Evolutionary conservation across 2,329 filamentous ascomycete genomes (phyloP).

Genomic region (Alternaria triticimaculans): DNA sequence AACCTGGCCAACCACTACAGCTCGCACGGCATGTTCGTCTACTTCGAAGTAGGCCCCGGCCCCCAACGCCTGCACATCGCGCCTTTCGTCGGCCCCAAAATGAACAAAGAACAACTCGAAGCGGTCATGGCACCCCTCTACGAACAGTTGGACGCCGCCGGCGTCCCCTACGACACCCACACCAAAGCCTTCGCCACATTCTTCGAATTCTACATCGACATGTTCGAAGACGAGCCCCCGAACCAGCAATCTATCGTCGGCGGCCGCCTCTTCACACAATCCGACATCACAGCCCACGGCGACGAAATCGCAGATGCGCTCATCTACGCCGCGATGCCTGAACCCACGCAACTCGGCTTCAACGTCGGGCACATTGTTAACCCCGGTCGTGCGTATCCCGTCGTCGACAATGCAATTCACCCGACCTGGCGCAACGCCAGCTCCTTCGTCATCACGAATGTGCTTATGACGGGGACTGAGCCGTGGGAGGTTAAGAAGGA

Average conservation of each 20-base stretch:
- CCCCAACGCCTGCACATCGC: constrained; percentile 40
- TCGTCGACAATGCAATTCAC: constrained; percentile 44
- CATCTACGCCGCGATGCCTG: constrained; percentile 32
- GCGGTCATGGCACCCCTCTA: constrained; percentile 38
- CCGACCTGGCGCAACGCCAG: constrained; percentile 45
- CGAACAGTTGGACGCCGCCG: constrained; percentile 35
- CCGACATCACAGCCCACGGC: constrained; percentile 34
- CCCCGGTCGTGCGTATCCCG: constrained; percentile 37
- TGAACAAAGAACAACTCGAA: constrained; percentile 35
- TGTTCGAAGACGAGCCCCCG: constrained; percentile 45
- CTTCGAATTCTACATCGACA: constrained; percentile 47
- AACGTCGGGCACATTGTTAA: constrained; percentile 45
- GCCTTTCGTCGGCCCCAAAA: constrained; percentile 43
- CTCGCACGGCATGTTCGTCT: constrained; percentile 45
- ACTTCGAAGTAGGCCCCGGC: constrained; percentile 40
- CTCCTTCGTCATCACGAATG: constrained; percentile 45
- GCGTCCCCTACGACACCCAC: constrained; percentile 39
- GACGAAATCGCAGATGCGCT: constrained; percentile 36
- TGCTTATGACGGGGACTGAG: constrained; percentile 38
- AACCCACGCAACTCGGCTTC: constrained; percentile 30
- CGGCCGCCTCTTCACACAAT: constrained; percentile 41
- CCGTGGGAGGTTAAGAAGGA: constrained; percentile 41
- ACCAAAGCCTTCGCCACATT: constrained; percentile 43
- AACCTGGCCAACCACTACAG: constrained; percentile 43
- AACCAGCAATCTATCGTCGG: constrained; percentile 41